Evolutionary conservation across 192 early-diverging fungal genomes (phyloP).

Genomic region (Backusella morwellensis): DNA sequence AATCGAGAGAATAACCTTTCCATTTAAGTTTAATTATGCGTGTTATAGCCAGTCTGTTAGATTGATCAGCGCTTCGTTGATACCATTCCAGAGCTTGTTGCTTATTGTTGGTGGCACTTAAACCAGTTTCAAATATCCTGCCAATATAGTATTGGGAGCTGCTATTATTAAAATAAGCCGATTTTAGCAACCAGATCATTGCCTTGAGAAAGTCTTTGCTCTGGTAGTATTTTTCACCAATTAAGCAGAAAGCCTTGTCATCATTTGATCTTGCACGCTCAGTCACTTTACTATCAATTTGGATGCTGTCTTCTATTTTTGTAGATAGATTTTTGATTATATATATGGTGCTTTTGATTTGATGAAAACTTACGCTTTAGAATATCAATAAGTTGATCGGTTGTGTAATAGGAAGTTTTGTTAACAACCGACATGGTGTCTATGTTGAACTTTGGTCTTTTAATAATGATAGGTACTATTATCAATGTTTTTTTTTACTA

Average conservation of each 20-base stretch:
- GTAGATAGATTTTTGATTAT: neutral
- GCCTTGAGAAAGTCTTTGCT: neutral
- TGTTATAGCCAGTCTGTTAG: neutral
- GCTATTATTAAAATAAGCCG: neutral
- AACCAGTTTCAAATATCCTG: neutral
- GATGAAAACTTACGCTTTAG: neutral
- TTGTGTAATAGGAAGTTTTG: neutral
- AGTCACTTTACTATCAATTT: neutral
- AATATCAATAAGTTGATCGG: neutral
- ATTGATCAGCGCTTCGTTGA: neutral
- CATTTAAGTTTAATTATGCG: neutral
- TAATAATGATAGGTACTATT: too few species aligned
- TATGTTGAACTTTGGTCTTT: too few species aligned
- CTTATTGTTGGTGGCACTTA: neutral
- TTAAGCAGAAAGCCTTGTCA: neutral
- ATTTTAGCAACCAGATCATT: neutral
- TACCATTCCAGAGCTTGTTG: neutral
- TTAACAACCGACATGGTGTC: neutral
- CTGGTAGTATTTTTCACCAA: neutral
- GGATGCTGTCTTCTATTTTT: neutral
- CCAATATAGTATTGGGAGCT: neutral
- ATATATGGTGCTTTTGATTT: too few species aligned
- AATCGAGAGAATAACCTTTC: neutral
- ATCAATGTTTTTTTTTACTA: too few species aligned
- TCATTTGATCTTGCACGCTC: neutral